phyloP scores from a whole-genome alignment of 495 filamentous ascomycete genomes.

The Cryomyces minteri region DNA sequence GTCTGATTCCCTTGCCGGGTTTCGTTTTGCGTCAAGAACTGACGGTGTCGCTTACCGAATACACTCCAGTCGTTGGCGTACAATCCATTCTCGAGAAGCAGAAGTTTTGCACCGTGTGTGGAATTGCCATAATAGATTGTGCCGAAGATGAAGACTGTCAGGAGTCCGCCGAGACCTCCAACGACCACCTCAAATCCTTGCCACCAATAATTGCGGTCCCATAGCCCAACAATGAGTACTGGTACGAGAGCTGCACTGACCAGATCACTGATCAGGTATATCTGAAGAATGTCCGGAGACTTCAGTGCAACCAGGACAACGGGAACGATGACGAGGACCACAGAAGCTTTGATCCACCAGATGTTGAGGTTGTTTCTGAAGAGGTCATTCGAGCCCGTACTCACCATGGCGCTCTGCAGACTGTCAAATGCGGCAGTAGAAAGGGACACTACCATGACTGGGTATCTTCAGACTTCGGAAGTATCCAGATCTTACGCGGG shows the following conservation, averaged over 20 bases:
- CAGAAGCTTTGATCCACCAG: slow-evolving; percentile 43
- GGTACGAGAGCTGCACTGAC: slow-evolving; percentile 53
- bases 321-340: slow-evolving; percentile 50
- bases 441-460: slow-evolving; percentile 50
- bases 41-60: slow-evolving; percentile 28
- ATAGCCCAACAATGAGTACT: slow-evolving; percentile 45
- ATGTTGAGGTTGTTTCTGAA: slow-evolving; percentile 57
- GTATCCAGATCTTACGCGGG: no score
- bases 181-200: slow-evolving; percentile 56
- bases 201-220: slow-evolving; percentile 46
- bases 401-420: slow-evolving; percentile 61
- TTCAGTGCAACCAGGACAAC: slow-evolving; percentile 51
- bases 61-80: slow-evolving; percentile 55
- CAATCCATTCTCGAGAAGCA: slow-evolving; percentile 49
- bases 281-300: slow-evolving; percentile 51
- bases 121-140: slow-evolving; percentile 47
- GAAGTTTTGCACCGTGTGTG: slow-evolving; percentile 39
- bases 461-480: no score
- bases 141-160: slow-evolving; percentile 61
- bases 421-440: slow-evolving; percentile 58
- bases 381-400: slow-evolving; percentile 55
- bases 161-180: slow-evolving; percentile 49
- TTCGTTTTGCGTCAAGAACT: background rate
- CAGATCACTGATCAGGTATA: slow-evolving; percentile 60
- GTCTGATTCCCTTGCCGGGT: background rate